phyloP scores from a whole-genome alignment of 2,329 filamentous ascomycete species.

The Aureobasidium musti region DNA sequence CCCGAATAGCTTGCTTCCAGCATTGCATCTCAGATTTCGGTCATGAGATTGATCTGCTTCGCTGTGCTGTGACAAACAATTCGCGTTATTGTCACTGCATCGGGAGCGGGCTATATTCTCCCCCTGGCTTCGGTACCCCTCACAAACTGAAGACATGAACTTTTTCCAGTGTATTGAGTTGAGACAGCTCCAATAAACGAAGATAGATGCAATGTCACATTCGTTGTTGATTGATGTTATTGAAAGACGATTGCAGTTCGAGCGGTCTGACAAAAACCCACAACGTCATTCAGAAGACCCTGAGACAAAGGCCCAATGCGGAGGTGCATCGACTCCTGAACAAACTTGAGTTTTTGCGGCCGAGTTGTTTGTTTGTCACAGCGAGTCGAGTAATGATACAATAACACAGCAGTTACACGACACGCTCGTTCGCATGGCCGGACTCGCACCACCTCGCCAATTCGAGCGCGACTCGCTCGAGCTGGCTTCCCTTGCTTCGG shows the following conservation, averaged over 20 bases:
- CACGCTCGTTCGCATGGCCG: constrained; percentile 19
- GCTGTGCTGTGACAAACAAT: not conserved
- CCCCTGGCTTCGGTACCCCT: not conserved
- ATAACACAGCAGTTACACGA: constrained; percentile 19
- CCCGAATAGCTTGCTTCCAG: no score
- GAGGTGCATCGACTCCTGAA: constrained; percentile 21
- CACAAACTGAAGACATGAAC: not conserved
- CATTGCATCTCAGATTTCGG: not conserved
- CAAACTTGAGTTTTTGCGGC: constrained; percentile 12
- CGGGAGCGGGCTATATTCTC: not conserved
- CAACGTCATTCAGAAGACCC: constrained; percentile 3
- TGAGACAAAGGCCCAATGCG: constrained; percentile 6
- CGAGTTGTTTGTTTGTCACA: constrained; percentile 1
- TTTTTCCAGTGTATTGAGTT: not conserved
- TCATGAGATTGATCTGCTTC: no score
- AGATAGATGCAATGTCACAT: not conserved
- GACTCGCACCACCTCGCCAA: constrained; percentile 49
- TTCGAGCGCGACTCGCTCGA: constrained; percentile 74
- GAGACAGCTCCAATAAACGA: not conserved
- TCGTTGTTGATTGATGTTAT: constrained; percentile 4
- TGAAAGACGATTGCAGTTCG: constrained; percentile 8
- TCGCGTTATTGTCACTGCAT: not conserved
- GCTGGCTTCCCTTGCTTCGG: constrained; percentile 90
- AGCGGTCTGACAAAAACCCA: not conserved
- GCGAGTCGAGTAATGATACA: constrained; percentile 7